Conservation (phyloP, 345 rosid species). For the Balakata baccata region DNA sequence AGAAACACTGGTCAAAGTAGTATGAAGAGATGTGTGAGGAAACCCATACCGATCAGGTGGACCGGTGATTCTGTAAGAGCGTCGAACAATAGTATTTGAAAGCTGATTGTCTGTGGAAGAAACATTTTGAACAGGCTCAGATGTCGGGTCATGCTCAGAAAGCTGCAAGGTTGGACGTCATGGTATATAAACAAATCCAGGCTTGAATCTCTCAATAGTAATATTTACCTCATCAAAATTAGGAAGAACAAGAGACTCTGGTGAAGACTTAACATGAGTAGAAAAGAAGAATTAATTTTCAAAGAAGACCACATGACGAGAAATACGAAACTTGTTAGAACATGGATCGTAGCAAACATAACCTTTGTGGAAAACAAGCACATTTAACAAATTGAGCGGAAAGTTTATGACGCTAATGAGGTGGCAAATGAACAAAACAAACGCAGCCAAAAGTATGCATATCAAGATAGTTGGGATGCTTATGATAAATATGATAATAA, state of each 20-base stretch:
- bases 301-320: not conserved
- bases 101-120: no score
- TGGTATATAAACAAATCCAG: no score
- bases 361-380: not conserved
- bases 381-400: not conserved
- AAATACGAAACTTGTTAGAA: not conserved
- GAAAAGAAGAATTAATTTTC: not conserved
- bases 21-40: no score
- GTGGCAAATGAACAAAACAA: constrained; percentile 5
- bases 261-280: not conserved
- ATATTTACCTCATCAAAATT: not conserved
- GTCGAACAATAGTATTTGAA: no score
- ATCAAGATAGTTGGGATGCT: not conserved
- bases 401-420: not conserved
- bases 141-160: no score
- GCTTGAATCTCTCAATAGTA: not conserved
- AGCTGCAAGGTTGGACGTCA: no score
- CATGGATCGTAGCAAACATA: not conserved
- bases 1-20: no score
- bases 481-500: not conserved
- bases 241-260: not conserved
- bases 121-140: no score
- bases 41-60: no score
- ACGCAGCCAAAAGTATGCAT: not conserved
- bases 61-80: no score